Base-by-base conservation (phyloP, 345 rosid species). In the Mallotus nudiflorus region DNA sequence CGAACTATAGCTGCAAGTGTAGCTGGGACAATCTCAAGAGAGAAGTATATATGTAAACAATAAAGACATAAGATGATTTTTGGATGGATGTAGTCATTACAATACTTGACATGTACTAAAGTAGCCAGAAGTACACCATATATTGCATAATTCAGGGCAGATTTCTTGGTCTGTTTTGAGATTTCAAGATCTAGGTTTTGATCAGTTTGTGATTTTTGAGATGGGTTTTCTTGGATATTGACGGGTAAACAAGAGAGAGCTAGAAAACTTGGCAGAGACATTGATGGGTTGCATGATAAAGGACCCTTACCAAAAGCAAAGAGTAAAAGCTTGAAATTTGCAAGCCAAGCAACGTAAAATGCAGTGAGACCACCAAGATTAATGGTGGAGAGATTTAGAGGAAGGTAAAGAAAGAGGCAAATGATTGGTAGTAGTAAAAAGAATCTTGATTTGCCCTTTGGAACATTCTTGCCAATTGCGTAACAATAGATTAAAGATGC, bases 321-420 rank as follows among this genome's bases (percentile, higher is more conserved):
- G 29, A 73, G 71, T 10, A 73, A 29, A 16, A 73, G 57, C 57
- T 73, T 72, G 64, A 72, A 72, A 46, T 54, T 72, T 9, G 54
- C 69, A 27, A 72, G 75, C 75, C 75, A 64, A 10, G 70, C 29
- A 46, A 73, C 12, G 58, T 45, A 73, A 39, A 73, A 73, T 0
- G 76, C 45, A 9, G 70, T 73, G 0, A 48, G 4, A 8, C 76
- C 70, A 5, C 64, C 40, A 24, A 73, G 60, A 48, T 33, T 19
- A 0, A 48, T 25, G n/a, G 59, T 29, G 42, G 46, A 37, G 51
- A 73, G 65, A 28, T 49, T 20, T 9, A 73, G 66, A 66, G 76
- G 76, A 18, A 73, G 29, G 66, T 53, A 57, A 20, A 73, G 49
- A n/a, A 73, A 65, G 50, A 73, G 46, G 58, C 48, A 58, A 6